Base-by-base conservation (phyloP, 495 filamentous ascomycete species). In the Penicillium arizonense region DNA sequence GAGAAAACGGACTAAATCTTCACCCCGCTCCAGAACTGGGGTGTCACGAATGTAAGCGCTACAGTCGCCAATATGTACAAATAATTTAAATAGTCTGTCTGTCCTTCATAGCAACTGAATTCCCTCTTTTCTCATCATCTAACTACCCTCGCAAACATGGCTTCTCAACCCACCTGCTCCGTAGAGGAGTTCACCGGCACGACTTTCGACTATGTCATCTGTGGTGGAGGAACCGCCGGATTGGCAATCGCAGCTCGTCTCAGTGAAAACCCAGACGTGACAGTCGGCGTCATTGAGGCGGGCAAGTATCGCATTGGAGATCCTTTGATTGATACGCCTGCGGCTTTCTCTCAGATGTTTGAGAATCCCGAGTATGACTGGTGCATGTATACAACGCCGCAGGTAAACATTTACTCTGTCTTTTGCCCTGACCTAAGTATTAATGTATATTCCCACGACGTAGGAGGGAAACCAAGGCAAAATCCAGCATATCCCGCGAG, bases 321-420 rank as follows among this genome's bases (percentile, higher is more conserved):
- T 52, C 74, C 72, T 0, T 26, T 72, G 28, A 67, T 83, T n/a
- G 64, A 71, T 23, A 70, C 66, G 0, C 82, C 80, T 0, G 78
- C 72, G 9, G 61, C 72, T 1, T 73, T 77, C 24, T 56, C 63
- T 1, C 72, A 64, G 7, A 64, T 74, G 30, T 73, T 77, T 45
- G 76, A 73, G 33, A 74, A 82, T 41, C 66, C 74, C 0, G 73
- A 80, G 20, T 82, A 79, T 57, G 82, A 83, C 53, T 87, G 82
- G 83, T 76, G 76, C 32, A 71, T 81, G 47, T 68, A 65, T 16
- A 79, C 80, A 1, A 62, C 68, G 8, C 81, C 81, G 4, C 81
- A 85, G 68, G 75, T 80, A 37, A 37, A 44, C 32, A 30, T 10
- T 14, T 4, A 21, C 23, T 13, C 18, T 5, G 2, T 5, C 14